phyloP scores from a whole-genome alignment of 495 filamentous ascomycete genomes.

The Penicillium taxi region DNA sequence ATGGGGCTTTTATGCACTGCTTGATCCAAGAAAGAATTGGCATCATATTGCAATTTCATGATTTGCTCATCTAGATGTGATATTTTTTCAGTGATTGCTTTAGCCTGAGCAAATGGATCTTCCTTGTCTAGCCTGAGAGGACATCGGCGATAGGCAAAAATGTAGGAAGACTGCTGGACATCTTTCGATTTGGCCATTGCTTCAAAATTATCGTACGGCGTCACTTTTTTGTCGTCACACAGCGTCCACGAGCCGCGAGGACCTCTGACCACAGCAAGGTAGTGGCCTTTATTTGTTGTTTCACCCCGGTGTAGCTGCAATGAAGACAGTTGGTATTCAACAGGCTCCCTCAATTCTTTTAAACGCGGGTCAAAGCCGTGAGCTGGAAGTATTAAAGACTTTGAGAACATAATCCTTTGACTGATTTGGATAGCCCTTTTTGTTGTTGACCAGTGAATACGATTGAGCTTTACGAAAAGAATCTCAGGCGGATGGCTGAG shows the following conservation, averaged over 20 bases:
- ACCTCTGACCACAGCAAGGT: constrained; percentile 18
- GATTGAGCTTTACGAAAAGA: constrained; percentile 11
- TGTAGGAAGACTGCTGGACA: constrained; percentile 3
- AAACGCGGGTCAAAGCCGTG: constrained; percentile 2
- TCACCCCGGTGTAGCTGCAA: constrained; percentile 22
- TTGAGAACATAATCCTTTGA: neutral
- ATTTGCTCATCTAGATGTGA: too few relatives aligned
- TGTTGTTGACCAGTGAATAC: too few relatives aligned
- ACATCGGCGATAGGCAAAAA: constrained; percentile 20
- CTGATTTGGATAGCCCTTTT: too few relatives aligned
- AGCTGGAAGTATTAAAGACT: neutral
- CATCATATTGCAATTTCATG: too few relatives aligned
- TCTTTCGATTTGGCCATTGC: neutral
- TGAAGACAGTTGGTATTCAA: constrained; percentile 22
- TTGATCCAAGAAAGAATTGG: too few relatives aligned
- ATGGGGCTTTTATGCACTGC: too few relatives aligned
- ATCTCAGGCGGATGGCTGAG: constrained; percentile 5
- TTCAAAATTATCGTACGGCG: neutral
- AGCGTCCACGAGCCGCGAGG: constrained; percentile 17
- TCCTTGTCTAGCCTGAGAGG: constrained; percentile 2
- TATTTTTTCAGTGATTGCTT: too few relatives aligned
- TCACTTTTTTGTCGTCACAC: constrained; percentile 15
- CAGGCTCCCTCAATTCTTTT: neutral
- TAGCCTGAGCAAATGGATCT: neutral
- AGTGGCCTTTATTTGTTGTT: constrained; percentile 18